A percentile compares a stretch with the other conserved stretches of the same genome.
phyloP scores from a whole-genome alignment of 768 basidiomycete species.

The Boletus speciosus region DNA sequence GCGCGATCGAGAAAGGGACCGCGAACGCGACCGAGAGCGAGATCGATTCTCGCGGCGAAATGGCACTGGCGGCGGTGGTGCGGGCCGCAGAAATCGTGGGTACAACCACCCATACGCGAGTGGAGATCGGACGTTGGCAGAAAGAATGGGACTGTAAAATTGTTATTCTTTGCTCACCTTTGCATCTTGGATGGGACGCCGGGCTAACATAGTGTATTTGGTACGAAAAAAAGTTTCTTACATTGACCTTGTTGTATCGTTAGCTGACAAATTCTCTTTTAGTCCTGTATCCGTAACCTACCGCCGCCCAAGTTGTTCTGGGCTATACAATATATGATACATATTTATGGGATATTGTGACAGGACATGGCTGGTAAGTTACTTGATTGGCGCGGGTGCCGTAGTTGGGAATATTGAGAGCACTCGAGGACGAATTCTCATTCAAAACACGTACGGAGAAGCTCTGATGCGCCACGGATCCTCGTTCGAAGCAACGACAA shows the following conservation, averaged over 20 bases:
- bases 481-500: background rate
- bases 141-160: constrained; percentile 72
- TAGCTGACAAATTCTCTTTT: constrained; percentile 28
- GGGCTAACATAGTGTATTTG: constrained; percentile 35
- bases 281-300: constrained; percentile 36
- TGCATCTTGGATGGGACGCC: constrained; percentile 23
- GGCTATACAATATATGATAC: constrained; percentile 19
- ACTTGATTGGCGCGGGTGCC: background rate
- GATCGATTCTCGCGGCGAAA: constrained; percentile 41
- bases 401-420: background rate
- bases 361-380: background rate
- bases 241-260: constrained; percentile 20
- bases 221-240: constrained; percentile 25
- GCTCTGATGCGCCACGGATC: constrained; percentile 7
- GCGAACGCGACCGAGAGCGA: constrained; percentile 37
- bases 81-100: constrained; percentile 36
- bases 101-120: constrained; percentile 34
- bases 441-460: background rate
- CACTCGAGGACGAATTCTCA: background rate
- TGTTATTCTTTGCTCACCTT: constrained; percentile 13
- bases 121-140: constrained; percentile 79
- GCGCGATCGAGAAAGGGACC: constrained; percentile 33
- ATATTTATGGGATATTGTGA: constrained; percentile 26
- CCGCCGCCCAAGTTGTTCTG: constrained; percentile 18
- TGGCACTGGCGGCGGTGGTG: constrained; percentile 38